Percentiles rank a stretch among this genome's conserved stretches.
Evolutionary conservation across 2,329 filamentous ascomycete species (phyloP).

Genomic region (Colletotrichum sp.): DNA sequence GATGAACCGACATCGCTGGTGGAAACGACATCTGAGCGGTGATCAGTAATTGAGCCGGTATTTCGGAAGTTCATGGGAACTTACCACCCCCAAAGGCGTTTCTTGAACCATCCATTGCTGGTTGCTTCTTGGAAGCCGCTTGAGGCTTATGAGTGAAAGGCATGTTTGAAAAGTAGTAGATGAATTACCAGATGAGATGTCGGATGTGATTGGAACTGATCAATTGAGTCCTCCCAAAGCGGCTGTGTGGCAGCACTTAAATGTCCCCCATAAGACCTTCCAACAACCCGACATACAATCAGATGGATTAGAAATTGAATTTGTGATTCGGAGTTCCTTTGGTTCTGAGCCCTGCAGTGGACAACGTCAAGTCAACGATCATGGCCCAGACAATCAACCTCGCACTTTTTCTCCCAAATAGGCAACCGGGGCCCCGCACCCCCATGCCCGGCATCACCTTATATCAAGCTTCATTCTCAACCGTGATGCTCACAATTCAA

Average conservation of each 20-base stretch:
- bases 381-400: neutral
- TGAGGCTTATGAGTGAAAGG: neutral
- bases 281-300: neutral
- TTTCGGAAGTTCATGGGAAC: fast-evolving
- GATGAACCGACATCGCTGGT: neutral
- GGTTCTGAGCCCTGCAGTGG: neutral
- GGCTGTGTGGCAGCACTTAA: neutral
- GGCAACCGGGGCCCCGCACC: neutral
- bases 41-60: fast-evolving
- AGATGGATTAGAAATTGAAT: neutral
- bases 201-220: neutral
- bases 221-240: neutral
- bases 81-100: neutral
- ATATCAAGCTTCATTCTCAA: neutral
- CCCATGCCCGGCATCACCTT: neutral
- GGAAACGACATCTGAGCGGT: neutral
- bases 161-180: neutral
- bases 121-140: neutral
- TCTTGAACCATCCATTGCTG: neutral
- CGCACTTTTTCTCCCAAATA: neutral
- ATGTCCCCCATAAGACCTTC: fast-evolving
- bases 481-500: neutral
- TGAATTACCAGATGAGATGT: fast-evolving
- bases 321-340: neutral
- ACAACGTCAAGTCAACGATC: neutral